Evolutionary conservation across 169 alveolate genomes (phyloP).

Genomic region (Plasmodium adleri): DNA sequence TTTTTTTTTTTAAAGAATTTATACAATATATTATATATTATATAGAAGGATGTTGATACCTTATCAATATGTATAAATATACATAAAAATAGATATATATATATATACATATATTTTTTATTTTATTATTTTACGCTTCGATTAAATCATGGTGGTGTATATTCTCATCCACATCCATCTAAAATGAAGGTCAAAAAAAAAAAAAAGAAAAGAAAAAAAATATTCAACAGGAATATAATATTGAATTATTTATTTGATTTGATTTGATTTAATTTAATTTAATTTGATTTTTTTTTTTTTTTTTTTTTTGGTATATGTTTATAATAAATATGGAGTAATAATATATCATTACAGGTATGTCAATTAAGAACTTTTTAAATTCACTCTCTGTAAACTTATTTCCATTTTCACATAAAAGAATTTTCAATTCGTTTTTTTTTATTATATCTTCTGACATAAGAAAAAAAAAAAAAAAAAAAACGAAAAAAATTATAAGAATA

Average conservation of each 20-base stretch:
- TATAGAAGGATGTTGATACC: neutral
- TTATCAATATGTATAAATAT: neutral
- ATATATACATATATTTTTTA: conserved; percentile 5
- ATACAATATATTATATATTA: neutral
- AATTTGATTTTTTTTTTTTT: neutral
- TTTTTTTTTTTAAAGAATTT: neutral
- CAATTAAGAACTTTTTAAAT: conserved; percentile 47
- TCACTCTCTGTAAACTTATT: conserved; percentile 64
- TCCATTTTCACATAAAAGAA: conserved; percentile 61
- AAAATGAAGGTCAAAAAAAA: neutral
- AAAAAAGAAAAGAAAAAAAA: neutral
- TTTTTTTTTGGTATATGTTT: neutral
- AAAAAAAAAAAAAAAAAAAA: conserved; percentile 7
- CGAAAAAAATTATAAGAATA: neutral
- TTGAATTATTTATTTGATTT: neutral
- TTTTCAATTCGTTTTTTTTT: conserved; percentile 20
- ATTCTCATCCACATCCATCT: conserved; percentile 45
- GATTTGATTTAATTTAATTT: neutral
- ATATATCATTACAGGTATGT: conserved; percentile 43
- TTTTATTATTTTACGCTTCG: conserved; percentile 29
- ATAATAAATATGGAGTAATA: neutral
- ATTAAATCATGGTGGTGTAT: conserved; percentile 46
- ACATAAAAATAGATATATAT: neutral
- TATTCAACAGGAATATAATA: neutral
- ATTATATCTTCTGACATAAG: conserved; percentile 36